Base-by-base conservation (phyloP, 2,329 filamentous ascomycete species). In the Xylaria sp. region DNA sequence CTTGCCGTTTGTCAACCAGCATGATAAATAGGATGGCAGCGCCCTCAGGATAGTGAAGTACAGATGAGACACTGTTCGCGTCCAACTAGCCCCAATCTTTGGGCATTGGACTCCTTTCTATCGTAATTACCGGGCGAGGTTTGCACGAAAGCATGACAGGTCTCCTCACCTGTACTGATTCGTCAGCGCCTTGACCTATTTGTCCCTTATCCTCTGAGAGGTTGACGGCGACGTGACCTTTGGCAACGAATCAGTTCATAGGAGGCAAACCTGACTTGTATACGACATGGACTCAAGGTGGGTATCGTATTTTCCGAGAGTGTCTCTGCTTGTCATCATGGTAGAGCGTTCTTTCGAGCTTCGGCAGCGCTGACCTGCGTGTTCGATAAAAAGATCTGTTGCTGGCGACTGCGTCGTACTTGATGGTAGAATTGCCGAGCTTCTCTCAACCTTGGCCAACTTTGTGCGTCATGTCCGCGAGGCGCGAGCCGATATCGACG, bases 401-500 rank as follows among this genome's bases (percentile, higher is more conserved):
- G 78, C 77, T 52, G 79, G 78, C 59, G 79, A 78, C 67, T 84
- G 82, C 73, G 79, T 76, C 66, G 76, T 77, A 12, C 77, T 80
- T 8, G 77, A 78, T 71, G 78, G 74, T 56, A 78, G 78, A 67
- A 79, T 83, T 52, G 73, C 77, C 36, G 77, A 78, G 49, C 78
- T 79, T n/a, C 75, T 79, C 25, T 64, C 72, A 10, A 69, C 76
- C 39, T 73, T 83, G 28, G 75, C 76, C 66, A 67, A 69, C 46
- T 83, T 83, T 63, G 80, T 83, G 8, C 80, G 81, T 43, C 78
- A 82, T 20, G 79, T 83, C 1, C 81, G 81, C 46, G 81, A 83
- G 68, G 80, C 81, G 2, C 78, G 81, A 18, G 73, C 79, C 41
- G 81, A 82, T 28, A 74, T 83, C 18, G 78, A 82, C 43, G 76